Base-by-base conservation (phyloP, 2,329 filamentous ascomycete species). In the Penicillium aurantiogriseum region DNA sequence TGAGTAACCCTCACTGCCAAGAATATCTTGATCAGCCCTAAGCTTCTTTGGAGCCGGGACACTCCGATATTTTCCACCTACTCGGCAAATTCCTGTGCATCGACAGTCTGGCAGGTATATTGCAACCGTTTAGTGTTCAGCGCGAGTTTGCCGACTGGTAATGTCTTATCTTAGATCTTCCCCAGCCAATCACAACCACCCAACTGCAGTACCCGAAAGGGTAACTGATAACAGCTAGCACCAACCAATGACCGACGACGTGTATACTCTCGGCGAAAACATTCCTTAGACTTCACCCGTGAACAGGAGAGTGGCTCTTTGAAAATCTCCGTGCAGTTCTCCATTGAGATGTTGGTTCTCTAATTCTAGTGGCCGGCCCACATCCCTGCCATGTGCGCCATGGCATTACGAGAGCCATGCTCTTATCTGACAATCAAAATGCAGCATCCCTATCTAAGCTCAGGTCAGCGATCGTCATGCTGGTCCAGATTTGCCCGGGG, bases 391-490 rank as follows among this genome's bases (percentile, higher is more conserved):
- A 27, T 19, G 29, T 33, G 29, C 21, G 39, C 29, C 49, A 51
- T 50, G 48, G 52, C 48, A 61, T 64, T 63, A 65, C 61, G 58
- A 66, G 58, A 62, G 23, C 42, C 42, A 51, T 43, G 43, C 25
- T 35, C 64, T 63, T 66, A 67, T 67, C 64, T 63, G 25, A 15
- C 42, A 40, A 51, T 45, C 29, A 38, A 15, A 52, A 44, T 42
- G 31, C 36, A 46, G 56, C n/a, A 40, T 27, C 43, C 56, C 60
- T 66, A 67, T 67, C 64, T 64, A 66, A 63, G 55, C 58, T 59
- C 39, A 61, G 31, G 52, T 58, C 50, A 47, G 19, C 15, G 47
- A 53, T 46, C 31, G 39, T 36, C 21, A 39, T 52, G 46, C 17
- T 42, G 19, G 31, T 33, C 11, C 31, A 33, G 5, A 33, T 33